These are phyloP conservation scores for Kodamaea sp. DNA, from an alignment of 1,139 yeast genomes.

Conservation along the genomic window DNA sequence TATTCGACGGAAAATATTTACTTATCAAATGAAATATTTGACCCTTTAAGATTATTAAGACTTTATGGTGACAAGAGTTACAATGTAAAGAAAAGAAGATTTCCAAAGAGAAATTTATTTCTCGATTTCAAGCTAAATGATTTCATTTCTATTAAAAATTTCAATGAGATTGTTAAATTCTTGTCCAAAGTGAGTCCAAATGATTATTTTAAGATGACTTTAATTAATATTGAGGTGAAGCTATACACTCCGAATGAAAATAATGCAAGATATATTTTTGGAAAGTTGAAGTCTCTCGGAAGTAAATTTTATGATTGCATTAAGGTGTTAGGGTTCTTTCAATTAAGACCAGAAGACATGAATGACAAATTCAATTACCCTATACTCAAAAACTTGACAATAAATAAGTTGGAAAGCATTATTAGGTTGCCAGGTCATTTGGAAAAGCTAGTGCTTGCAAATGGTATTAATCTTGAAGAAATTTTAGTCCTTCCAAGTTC, in stretches of 20 bases:
- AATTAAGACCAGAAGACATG: conserved; percentile 5
- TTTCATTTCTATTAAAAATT: conserved; percentile 6
- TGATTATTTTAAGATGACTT: conserved; percentile 3
- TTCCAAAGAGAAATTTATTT: conserved; percentile 5
- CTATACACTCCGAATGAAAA: conserved; percentile 6
- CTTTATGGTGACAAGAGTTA: conserved; percentile 4
- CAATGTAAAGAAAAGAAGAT: not conserved
- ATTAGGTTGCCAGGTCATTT: conserved; percentile 10
- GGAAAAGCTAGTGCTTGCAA: conserved; percentile 11
- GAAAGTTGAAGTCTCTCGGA: conserved; percentile 7
- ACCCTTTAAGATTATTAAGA: conserved; percentile 7
- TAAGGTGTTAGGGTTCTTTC: conserved; percentile 11
- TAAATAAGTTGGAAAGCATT: conserved; percentile 1
- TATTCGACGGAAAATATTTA: conserved; percentile 4
- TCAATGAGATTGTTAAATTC: conserved; percentile 6
- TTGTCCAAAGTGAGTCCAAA: conserved; percentile 3
- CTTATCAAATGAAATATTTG: conserved; percentile 4
- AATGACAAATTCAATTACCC: conserved; percentile 7
- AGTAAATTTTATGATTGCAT: conserved; percentile 7
- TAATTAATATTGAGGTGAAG: conserved; percentile 9
- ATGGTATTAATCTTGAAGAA: conserved; percentile 13
- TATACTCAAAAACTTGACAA: not conserved
- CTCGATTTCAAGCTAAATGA: conserved; percentile 9
- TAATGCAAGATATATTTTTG: conserved; percentile 7
- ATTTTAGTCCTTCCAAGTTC: conserved; percentile 8